Conservation (phyloP, 768 basidiomycete genomes). For the Serendipita sp. region DNA sequence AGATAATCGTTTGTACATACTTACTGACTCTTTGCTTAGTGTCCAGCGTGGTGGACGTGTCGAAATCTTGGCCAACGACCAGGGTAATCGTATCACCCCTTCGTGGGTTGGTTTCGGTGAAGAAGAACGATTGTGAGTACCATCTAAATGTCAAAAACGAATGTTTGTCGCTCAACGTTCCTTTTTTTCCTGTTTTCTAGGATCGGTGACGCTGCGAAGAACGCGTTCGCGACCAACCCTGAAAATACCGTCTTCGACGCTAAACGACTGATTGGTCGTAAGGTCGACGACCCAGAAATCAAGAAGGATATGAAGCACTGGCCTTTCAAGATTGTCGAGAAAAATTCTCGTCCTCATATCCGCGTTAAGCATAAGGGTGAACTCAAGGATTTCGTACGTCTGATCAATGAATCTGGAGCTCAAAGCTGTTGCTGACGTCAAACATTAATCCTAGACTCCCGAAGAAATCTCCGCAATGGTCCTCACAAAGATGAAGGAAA, state of each 20-base stretch:
- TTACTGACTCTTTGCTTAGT: constrained; percentile 23
- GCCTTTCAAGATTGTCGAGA: constrained; percentile 73
- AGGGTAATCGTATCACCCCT: constrained; percentile 78
- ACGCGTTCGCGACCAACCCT: constrained; percentile 84
- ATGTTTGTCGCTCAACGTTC: not conserved
- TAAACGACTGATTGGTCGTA: constrained; percentile 86
- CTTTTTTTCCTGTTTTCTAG: constrained; percentile 14
- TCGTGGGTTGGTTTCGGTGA: constrained; percentile 74
- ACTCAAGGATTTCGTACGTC: constrained; percentile 63
- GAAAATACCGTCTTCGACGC: constrained; percentile 92
- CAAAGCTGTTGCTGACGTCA: not conserved
- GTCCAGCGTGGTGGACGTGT: constrained; percentile 75
- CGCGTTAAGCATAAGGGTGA: constrained; percentile 67
- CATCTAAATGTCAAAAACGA: constrained; percentile 2
- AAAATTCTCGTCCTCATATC: constrained; percentile 65
- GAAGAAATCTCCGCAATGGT: constrained; percentile 96
- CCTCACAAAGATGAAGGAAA: constrained; percentile 96
- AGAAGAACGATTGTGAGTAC: constrained; percentile 47
- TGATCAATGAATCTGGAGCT: not conserved
- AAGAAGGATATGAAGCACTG: constrained; percentile 78
- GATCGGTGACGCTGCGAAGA: constrained; percentile 94
- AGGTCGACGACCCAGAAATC: constrained; percentile 64
- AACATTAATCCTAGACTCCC: constrained; percentile 41
- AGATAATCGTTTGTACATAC: not conserved
- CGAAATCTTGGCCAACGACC: constrained; percentile 82